Evolutionary conservation across 352 stramenopile genomes (phyloP).

Genomic region (Thalassiosira livingstoniorum): DNA sequence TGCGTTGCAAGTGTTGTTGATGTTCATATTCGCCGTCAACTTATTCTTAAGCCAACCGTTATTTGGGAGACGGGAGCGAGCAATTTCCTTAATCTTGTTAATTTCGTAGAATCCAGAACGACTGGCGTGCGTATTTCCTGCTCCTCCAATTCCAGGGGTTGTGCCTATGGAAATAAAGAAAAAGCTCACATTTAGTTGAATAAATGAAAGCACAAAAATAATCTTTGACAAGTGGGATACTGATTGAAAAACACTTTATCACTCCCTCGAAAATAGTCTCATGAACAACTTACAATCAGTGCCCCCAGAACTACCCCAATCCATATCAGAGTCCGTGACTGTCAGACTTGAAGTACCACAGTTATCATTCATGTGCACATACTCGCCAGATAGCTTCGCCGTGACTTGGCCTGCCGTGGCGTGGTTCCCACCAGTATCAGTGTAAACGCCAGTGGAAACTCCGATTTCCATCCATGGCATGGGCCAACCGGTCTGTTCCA

Average conservation of each 20-base stretch:
- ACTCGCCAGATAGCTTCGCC: not conserved
- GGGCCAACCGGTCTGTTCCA: not conserved
- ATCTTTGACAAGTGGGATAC: not conserved
- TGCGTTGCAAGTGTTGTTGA: conserved; percentile 40
- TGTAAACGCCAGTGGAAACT: not conserved
- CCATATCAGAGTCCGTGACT: not conserved
- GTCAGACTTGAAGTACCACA: conserved; percentile 2
- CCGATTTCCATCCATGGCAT: not conserved
- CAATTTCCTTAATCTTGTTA: conserved; percentile 48
- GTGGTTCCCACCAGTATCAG: conserved; percentile 1
- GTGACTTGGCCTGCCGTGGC: not conserved
- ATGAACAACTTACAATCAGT: conserved; percentile 18
- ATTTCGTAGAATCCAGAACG: conserved; percentile 40
- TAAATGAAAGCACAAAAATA: not conserved
- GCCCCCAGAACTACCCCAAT: conserved; percentile 1
- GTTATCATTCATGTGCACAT: conserved; percentile 11
- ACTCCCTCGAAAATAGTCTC: not conserved
- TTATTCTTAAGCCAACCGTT: conserved; percentile 29
- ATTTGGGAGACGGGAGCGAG: conserved; percentile 31
- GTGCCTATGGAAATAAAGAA: too few relatives aligned
- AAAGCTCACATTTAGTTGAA: not conserved
- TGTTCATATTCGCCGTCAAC: conserved; percentile 35
- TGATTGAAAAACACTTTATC: not conserved
- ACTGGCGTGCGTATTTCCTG: conserved; percentile 30
- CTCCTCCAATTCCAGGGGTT: conserved; percentile 24